Evolutionary conservation across 495 filamentous ascomycete species (phyloP), one percentile per base, ranked within the genome.

Genomic region (Umbilicaria muhlenbergii): DNA sequence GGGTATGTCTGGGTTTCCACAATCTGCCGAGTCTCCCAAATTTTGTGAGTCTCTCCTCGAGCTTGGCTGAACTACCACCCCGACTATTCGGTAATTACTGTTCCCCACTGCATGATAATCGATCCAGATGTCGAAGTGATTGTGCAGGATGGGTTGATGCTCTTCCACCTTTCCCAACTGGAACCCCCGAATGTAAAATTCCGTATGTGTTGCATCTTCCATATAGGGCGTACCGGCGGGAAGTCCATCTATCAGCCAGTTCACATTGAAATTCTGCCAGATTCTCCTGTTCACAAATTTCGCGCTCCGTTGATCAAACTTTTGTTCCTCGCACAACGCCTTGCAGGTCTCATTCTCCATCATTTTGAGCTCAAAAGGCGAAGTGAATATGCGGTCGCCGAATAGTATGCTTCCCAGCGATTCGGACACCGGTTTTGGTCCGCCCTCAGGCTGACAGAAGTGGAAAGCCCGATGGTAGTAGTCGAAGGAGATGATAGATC

Each of bases 401-500:
- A 98, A 98, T 17, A 98, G 57, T 51, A 98, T 98, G 63, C 88
- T 94, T 5, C 91, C 91, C 44, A 98, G 61, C 32, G 86, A 94
- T 65, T 94, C 88, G 32, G 81, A 75, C 2, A 88, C 75, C 61
- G 78, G 68, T 53, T 82, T 62, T 19, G 83, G 75, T 14, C 83
- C 85, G 38, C 69, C 77, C 48, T 80, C 67, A 1, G 89, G 91
- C 36, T 66, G 64, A 63, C 91, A 98, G 64, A 94, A 94, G 46
- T 78, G 77, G 61, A 98, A 92, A 1, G 70, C 70, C 15, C 75
- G 73, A 51, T 89, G 78, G 59, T 98, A 98, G 70, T 96, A 95
- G 65, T 95, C 89, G 65, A 81, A 95, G 5, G 88, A 80, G 52
- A 94, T 73, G 38, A 94, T 81, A n/a, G 88, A 93, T 56, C 79